Evolutionary conservation across 257 asterid species (phyloP), one percentile per base, ranked within the genome.

Genomic region (Sherardia arvensis): DNA sequence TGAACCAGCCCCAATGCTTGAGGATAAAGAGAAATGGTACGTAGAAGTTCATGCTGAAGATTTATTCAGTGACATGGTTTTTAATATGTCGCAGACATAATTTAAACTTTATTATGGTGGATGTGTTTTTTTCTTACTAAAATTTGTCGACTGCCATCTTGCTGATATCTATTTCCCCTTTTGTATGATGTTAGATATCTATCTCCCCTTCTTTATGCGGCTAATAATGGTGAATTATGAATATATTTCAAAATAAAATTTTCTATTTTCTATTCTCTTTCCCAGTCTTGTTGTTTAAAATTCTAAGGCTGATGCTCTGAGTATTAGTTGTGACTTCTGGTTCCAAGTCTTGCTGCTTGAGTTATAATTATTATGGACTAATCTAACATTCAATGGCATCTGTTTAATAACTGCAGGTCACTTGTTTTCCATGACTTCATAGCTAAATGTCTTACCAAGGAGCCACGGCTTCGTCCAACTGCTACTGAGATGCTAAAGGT

Each of bases 1-100:
- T 55, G 99, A 92, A 76, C 97, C 99, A 62, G 96, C 99, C 77
- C 99, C 99, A 59, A 92, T 89, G 99, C 99, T 92, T 17, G 97
- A 89, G 80, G 99, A 92, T 75, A 92, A 90, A 79, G 97, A 92
- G 73, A 92, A 89, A 79, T 92, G 99, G 99, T 89, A 27, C 62
- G 66, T 53, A 26, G 58, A 61, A 56, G 54, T 29, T 69, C 29
- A 18, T 23, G n/a, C 51, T 20, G 5, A 55, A 47, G 54, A 20
- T 15, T 25, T 8, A 34, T 51, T 40, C 26, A 23, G 27, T 61
- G 38, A 27, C 26, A 2, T 7, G 34, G 34, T 63, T 20, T 4
- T 14, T 40, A 11, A 26, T 62, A 18, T 54, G 38, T n/a, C 65
- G 20, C n/a, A 43, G 38, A 22, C 12, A 14, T 61, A n/a, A 29